Evolutionary conservation across 2,329 filamentous ascomycete species (phyloP).

Genomic region (Fusarium floridanum): DNA sequence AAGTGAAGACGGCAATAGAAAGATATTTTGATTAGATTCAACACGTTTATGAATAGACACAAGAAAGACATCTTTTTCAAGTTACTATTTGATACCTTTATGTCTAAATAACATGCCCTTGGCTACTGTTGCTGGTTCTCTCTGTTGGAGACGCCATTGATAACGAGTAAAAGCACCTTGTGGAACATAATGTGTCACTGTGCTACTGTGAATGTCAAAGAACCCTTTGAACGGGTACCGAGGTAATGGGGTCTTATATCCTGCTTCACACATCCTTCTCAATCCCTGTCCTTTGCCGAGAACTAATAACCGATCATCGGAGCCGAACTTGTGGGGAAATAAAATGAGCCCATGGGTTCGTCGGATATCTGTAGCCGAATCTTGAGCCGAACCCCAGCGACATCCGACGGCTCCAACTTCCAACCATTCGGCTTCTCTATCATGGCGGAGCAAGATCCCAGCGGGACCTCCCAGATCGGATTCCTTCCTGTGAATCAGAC

Average conservation of each 20-base stretch:
- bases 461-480: background rate
- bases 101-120: too few species aligned
- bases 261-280: background rate
- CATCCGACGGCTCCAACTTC: background rate
- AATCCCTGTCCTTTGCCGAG: background rate
- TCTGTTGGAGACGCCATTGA: too few species aligned
- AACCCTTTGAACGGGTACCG: background rate
- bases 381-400: background rate
- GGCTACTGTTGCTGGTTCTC: too few species aligned
- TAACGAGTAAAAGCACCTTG: too few species aligned
- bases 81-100: background rate
- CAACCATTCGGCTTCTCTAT: background rate
- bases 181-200: background rate
- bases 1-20: slow-evolving; percentile 24
- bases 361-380: background rate
- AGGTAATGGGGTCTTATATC: background rate
- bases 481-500: slow-evolving; percentile 11
- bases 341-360: background rate
- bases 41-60: background rate
- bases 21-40: background rate
- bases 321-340: background rate
- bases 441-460: slow-evolving; percentile 1
- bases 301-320: background rate
- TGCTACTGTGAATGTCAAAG: background rate
- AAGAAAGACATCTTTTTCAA: background rate